phyloP scores from a whole-genome alignment of 148 eudicot genomes.

The Diospyros kaki region DNA sequence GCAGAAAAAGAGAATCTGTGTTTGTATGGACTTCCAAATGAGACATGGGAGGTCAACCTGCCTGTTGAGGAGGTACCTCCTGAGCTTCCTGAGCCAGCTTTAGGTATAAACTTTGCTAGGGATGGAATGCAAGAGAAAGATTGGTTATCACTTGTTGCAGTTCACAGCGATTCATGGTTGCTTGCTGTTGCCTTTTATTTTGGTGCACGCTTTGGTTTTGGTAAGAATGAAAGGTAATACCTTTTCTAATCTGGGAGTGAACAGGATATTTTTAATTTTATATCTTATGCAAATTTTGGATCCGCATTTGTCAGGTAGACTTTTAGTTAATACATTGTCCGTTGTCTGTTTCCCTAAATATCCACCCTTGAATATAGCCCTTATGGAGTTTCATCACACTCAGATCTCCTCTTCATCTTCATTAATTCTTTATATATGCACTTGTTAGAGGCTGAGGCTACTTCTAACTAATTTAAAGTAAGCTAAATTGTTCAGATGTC shows the following conservation, averaged over 20 bases:
- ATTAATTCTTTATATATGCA: neutral
- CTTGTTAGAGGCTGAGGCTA: conserved; percentile 1
- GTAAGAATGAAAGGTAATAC: conserved; percentile 31
- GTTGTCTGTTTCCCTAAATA: neutral
- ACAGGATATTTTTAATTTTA: neutral
- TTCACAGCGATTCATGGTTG: conserved; percentile 43
- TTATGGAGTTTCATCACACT: neutral
- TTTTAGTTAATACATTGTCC: neutral
- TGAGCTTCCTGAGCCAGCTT: conserved; percentile 47
- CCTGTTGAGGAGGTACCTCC: conserved; percentile 12
- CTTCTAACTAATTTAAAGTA: neutral
- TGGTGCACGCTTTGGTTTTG: conserved; percentile 49
- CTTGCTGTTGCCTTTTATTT: conserved; percentile 42
- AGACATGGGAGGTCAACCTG: conserved; percentile 41
- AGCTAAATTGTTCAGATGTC: too few relatives aligned
- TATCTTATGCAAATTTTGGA: neutral
- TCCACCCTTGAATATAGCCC: neutral
- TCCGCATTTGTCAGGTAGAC: neutral
- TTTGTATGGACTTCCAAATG: conserved; percentile 43
- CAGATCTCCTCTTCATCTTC: neutral
- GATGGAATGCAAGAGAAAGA: conserved; percentile 40
- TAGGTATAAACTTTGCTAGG: conserved; percentile 45
- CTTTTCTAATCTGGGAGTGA: neutral
- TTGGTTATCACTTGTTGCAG: conserved; percentile 41
- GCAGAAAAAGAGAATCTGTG: conserved; percentile 41